Conservation (phyloP, 495 filamentous ascomycete genomes). For the Penicillium cinerascens region DNA sequence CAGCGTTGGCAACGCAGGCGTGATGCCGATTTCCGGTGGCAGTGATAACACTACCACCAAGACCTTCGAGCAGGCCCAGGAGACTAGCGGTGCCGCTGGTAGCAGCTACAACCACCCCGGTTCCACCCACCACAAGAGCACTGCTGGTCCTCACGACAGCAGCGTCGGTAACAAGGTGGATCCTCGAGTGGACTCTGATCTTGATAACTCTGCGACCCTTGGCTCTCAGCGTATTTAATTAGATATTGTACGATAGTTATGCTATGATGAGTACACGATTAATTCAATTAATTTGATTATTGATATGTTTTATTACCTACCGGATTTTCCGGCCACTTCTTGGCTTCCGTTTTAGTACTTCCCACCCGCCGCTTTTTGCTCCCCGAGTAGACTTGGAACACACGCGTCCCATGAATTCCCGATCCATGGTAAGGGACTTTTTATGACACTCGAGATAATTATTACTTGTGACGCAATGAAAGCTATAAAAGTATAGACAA, state of each 20-base stretch:
- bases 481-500: neutral
- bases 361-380: neutral
- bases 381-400: no score
- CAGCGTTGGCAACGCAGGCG: constrained; percentile 9
- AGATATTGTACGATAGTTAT: constrained; percentile 2
- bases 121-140: neutral
- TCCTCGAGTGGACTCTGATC: constrained; percentile 32
- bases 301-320: neutral
- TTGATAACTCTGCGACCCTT: constrained; percentile 17
- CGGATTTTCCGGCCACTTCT: neutral
- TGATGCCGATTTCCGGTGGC: constrained; percentile 13
- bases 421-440: no score
- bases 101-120: constrained; percentile 30
- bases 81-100: constrained; percentile 5
- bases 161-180: constrained; percentile 55
- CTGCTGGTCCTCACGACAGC: constrained; percentile 38
- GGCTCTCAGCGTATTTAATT: constrained; percentile 16
- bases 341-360: neutral
- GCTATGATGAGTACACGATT: constrained; percentile 1
- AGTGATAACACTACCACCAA: constrained; percentile 17
- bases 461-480: no score
- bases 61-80: constrained; percentile 18
- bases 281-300: neutral
- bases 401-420: no score
- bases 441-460: no score